Base-by-base conservation (phyloP, 2,329 filamentous ascomycete genomes). In the Beauveria asiatica region DNA sequence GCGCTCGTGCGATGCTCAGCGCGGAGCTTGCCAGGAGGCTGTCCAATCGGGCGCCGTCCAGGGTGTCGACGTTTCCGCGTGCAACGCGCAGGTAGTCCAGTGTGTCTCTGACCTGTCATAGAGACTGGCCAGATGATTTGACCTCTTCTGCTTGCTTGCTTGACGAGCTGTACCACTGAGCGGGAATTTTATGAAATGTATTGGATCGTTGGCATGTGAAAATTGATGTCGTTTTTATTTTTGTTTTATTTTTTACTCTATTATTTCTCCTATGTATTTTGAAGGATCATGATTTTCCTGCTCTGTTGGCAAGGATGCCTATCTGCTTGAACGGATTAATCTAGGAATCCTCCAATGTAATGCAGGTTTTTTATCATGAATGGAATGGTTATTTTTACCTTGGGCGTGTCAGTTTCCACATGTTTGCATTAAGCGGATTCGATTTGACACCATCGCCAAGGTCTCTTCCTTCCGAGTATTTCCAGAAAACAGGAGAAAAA, bases 1-100 rank as follows among this genome's bases (percentile, higher is more conserved):
- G 71, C 77, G 85, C 51, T 80, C 83, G 41, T 88, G 85, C 68
- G 79, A 84, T 62, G 79, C 85, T 61, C 83, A 87, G 73, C 81
- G 84, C 73, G 87, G 86, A 66, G 72, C 70, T 3, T 88, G 85
- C 67, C 75, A 80, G 13, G 73, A 84, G 63, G 78, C 78, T 30
- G 80, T 80, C 60, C 87, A 86, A 70, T 66, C 72, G 13, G 81
- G 83, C 21, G 61, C 70, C 55, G 65, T 74, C 16, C 64, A 68
- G 3, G 75, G 75, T 45, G 69, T 75, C 61, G 73, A 71, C 3
- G 70, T 80, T 30, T 63, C 67, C n/a, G 78, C 85, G 60, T 88
- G 85, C 73, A 75, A 79, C 63, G 67, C 72, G 5, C 85, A 88
- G 72, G 75, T 84, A 66, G 64, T 63, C 17, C 66, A 73, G 27